Evolutionary conservation across 352 stramenopile genomes (phyloP), one percentile per base, ranked within the genome.

Genomic region (Plasmopara viticola): DNA sequence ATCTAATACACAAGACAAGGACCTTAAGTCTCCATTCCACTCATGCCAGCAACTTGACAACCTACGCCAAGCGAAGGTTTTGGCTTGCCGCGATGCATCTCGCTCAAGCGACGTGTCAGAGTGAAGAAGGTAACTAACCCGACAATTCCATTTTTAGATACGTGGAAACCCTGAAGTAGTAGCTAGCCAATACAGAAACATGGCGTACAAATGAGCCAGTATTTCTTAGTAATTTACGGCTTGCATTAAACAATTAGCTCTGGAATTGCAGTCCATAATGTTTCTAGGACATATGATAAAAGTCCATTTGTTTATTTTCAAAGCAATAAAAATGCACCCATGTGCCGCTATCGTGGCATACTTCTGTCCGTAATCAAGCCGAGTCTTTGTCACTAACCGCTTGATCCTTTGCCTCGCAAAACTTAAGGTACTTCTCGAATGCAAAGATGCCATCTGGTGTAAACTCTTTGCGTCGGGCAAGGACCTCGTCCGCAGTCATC

Each of bases 391-490:
- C 31, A 12, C 14, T 34, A 6, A 1, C 42, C 17, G 49, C 50
- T 35, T 56, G 49, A 18, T 13, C 28, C 14, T 60, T 53, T 3
- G 14, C 20, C 45, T 71, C 34, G 44, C 58, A 31, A 31, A 52
- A 38, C 25, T 67, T 39, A 33, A 93, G 56, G 48, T 91, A 94
- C 37, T 81, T 70, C 51, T 90, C 63, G 10, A 94, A 86, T 2
- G 83, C 80, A 46, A 81, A 71, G 47, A 94, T 86, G 53, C 83
- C 80, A 56, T 94, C 80, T 13, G 83, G 80, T 18, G 83, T 94
- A 58, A 94, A 91, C 52, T 88, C 73, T 38, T 48, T 40, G 15
- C 66, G 64, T 28, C 73, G 77, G 33, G 56, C 14, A 18, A 91
- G 54, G 40, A 94, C 88, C 56, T 94, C 83, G 34, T 82, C 65